Conservation (phyloP, 192 early-diverging fungal genomes). For the Backusella mclennaniae region DNA sequence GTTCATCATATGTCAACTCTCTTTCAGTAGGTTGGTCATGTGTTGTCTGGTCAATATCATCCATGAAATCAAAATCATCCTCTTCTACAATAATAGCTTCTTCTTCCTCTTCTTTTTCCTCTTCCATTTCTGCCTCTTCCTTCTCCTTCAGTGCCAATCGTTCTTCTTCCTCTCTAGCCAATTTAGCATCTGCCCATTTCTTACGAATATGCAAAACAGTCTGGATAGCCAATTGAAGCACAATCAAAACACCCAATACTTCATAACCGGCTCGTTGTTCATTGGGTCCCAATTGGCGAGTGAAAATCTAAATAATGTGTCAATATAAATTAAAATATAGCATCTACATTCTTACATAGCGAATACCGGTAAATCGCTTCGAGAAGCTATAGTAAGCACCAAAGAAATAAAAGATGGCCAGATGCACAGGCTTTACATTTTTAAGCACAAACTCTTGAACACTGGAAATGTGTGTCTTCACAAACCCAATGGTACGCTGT, state of each 20-base stretch:
- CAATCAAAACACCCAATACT: conserved; percentile 79
- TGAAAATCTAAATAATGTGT: conserved; percentile 56
- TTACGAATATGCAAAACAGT: conserved; percentile 34
- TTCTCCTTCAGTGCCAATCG: conserved; percentile 11
- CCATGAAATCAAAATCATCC: conserved; percentile 29
- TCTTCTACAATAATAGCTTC: conserved; percentile 24
- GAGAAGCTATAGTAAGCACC: conserved; percentile 82
- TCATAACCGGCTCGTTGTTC: conserved; percentile 83
- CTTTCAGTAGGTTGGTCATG: background rate
- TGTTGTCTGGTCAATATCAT: conserved; percentile 24
- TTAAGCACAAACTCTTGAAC: conserved; percentile 47
- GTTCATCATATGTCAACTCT: conserved; percentile 32
- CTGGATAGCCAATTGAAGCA: conserved; percentile 69
- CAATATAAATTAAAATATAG: too few species aligned
- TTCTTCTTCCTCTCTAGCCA: conserved; percentile 21
- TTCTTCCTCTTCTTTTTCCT: background rate
- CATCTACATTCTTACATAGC: conserved; percentile 56
- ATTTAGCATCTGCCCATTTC: conserved; percentile 9
- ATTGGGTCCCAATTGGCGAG: conserved; percentile 67
- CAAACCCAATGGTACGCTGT: background rate
- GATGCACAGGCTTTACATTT: conserved; percentile 61
- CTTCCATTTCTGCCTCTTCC: conserved; percentile 18
- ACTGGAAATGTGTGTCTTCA: conserved; percentile 4
- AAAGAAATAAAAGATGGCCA: conserved; percentile 88
- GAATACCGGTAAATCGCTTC: conserved; percentile 75